These are phyloP conservation scores for Wickerhamomyces silvicola DNA, from an alignment of 805 yeast species.

Conservation along the genomic window DNA sequence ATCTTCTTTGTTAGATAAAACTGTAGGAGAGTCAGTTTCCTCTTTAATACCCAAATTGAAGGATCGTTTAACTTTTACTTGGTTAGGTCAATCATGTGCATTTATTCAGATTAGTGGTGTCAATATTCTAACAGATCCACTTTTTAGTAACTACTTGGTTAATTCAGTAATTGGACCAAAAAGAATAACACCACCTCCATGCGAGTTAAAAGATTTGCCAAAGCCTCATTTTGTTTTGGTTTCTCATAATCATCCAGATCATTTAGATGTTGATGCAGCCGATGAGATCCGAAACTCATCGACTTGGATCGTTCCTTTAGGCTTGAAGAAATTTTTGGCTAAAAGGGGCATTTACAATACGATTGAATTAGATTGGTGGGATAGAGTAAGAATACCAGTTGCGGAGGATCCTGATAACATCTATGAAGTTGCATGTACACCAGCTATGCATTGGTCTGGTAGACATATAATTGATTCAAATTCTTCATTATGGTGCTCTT, in stretches of 20 bases:
- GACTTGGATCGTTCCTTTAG: constrained; percentile 85
- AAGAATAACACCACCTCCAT: constrained; percentile 75
- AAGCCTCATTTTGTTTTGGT: constrained; percentile 69
- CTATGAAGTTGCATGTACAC: constrained; percentile 81
- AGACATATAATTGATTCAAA: constrained; percentile 76
- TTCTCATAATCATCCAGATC: constrained; percentile 95
- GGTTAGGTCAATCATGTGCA: constrained; percentile 93
- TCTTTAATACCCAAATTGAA: constrained; percentile 28
- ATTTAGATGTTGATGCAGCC: constrained; percentile 63
- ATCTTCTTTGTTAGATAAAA: constrained; percentile 9
- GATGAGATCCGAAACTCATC: constrained; percentile 47
- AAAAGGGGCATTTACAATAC: constrained; percentile 54
- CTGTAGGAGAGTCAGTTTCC: constrained; percentile 5
- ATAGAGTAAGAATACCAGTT: constrained; percentile 38
- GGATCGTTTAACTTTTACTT: constrained; percentile 61
- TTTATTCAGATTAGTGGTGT: constrained; percentile 62
- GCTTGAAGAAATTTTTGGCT: constrained; percentile 56
- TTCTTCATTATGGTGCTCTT: constrained; percentile 84
- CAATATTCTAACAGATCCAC: constrained; percentile 82
- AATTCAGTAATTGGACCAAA: constrained; percentile 69
- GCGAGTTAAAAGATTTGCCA: constrained; percentile 56
- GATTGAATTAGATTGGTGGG: constrained; percentile 94
- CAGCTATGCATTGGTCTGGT: constrained; percentile 98
- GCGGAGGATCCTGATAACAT: constrained; percentile 32
- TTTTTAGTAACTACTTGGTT: constrained; percentile 62